Evolutionary conservation across 2,329 filamentous ascomycete genomes (phyloP), one percentile per base, ranked within the genome.

Genomic region (Byssothecium circinans): DNA sequence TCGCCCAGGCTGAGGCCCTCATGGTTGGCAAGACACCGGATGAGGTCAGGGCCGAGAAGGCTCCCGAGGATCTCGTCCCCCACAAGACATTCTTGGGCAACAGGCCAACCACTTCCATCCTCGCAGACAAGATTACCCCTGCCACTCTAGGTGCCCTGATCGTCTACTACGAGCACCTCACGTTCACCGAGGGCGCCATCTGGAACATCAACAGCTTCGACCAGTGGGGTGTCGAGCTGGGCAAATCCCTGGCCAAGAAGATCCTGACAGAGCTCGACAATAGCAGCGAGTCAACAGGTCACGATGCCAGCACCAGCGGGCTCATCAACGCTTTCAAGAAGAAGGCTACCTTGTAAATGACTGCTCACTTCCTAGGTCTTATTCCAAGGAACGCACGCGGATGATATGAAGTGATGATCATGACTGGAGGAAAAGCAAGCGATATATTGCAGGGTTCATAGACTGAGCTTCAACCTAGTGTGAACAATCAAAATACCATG

Each of bases 131-230:
- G 79, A 97, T 99, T 70, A 96, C 94, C 15, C 94, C 94, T 8
- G 89, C 86, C 35, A 91, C 95, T 65, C 83, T 99, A 39, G 94
- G 94, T 68, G 92, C 94, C 3, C 77, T 99, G 63, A 99, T 99
- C 64, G 92, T 91, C 58, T 99, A 97, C 82, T 99, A 99, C 76
- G 94, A 99, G 81, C 94, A 99, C 77, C 78, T 97, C 53, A 97
- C 94, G 47, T 99, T 99, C 75, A 95, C 89, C 30, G 94, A 99
- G 78, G 94, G 94, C 65, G 92, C 91, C 43, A 81, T 99, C 71
- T 99, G 94, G 94, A 95, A 97, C 78, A 96, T 99, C 81, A 99
- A 99, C 84, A 91, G 87, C 68, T 99, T 97, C 70, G 94, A 99
- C 78, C 94, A 99, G 81, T 99, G 94, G 94, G 94, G 94, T 76